Evolutionary conservation across 2,329 filamentous ascomycete species (phyloP), one percentile per base, ranked within the genome.

Genomic region (Biscogniauxia mediterranea): DNA sequence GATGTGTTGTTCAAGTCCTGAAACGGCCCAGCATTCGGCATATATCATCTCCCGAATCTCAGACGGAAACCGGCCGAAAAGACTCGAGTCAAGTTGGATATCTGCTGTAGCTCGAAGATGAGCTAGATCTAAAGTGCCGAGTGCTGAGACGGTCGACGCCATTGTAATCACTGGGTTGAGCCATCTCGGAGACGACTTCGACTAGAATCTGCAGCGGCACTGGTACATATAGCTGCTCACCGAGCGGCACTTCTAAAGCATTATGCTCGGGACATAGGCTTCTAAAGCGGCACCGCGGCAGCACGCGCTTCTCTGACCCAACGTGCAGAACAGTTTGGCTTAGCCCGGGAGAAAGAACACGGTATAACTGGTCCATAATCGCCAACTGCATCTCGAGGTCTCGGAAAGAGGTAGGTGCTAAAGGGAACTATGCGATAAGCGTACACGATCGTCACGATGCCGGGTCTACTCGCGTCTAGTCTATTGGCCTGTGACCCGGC

Each of bases 21-120:
- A 70, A 52, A 52, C 64, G 15, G 55, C 58, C 66, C 64, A 70
- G 53, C 64, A 69, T 25, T 66, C 64, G 28, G 55, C 50, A 51
- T 69, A 69, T n/a, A 69, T 66, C 61, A 67, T 68, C 23, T 69
- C 64, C 32, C 68, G 55, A 9, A 69, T 65, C 55, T 71, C 67
- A 5, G 62, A 52, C n/a, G 66, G 62, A 3, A 69, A 54, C 21
- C 46, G 59, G 4, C 64, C 59, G 49, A 68, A 69, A 53, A 71
- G 63, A 3, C 4, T 55, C 6, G 63, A 69, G 13, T 58, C 28
- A 20, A 61, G 56, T 28, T 72, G 66, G 21, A 49, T 32, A 56
- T 65, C 25, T 11, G 63, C 60, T 11, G 60, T 64, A 32, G 26
- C 63, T 28, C 50, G 54, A 23, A 65, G 59, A 26, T 50, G 55